Evolutionary conservation across 768 basidiomycete genomes (phyloP), one percentile per base, ranked within the genome.

Genomic region (Tricholoma matsutake): DNA sequence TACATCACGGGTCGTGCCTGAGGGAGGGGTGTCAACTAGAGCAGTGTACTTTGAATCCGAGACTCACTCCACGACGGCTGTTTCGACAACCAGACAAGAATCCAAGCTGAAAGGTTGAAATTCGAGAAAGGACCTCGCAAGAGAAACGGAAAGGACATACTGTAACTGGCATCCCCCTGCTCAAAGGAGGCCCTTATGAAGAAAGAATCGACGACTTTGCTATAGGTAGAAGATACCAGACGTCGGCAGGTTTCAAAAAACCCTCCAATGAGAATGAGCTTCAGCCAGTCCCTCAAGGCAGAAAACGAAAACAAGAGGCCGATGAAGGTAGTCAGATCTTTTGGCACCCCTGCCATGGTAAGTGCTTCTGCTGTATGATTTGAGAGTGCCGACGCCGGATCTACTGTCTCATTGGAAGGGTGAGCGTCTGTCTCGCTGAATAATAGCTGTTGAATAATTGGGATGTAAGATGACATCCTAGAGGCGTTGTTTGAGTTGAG

Each of bases 51-150:
- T 31, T 16, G 56, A 7, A 35, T 3, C 13, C 7, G 49, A 28
- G 67, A 67, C 83, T 60, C 58, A 81, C 83, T 73, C 83, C 83
- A 86, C 14, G 79, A 72, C 11, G 82, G 81, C 34, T 83, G 81
- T 51, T 76, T 76, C n/a, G 83, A 80, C 0, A 86, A 63, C 85
- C 85, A 87, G 45, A 76, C 72, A 71, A 86, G 75, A 55, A 87
- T 76, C 86, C 86, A 88, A 2, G 76, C 84, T 86, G 56, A 13
- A 31, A 8, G 9, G 56, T 25, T 11, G 4, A 14, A n/a, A 8
- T 6, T 47, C 14, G 20, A 39, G 13, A 5, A 14, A 28, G 2
- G 7, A 51, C 14, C 28, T 28, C 13, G 34, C 59, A 18, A 13
- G 57, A 14, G 9, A 35, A 14, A 34, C 35, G 35, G 39, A 55